Evolutionary conservation across 1,284 basidiomycete species (phyloP), one percentile per base, ranked within the genome.

Genomic region (Mrakiaceae sp.): DNA sequence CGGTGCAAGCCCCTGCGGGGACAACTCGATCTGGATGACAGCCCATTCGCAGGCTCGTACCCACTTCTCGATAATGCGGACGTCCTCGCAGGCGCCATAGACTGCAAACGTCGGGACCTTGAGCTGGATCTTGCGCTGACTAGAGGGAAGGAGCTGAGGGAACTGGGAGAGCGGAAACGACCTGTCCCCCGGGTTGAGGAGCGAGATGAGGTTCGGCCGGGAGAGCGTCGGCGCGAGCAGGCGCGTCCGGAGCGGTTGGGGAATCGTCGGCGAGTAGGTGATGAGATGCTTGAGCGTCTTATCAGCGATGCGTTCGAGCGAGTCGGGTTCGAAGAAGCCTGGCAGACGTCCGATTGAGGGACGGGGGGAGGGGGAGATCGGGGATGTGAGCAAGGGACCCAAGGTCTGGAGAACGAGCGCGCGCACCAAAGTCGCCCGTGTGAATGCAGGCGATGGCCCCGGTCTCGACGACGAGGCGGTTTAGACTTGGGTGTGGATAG

Each of bases 61-160:
- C 1, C 27, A 27, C 76, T 91, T 92, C 80, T 97, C 93, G 66
- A 98, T 80, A 51, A 98, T 84, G 61, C 84, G 74, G 49, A 98
- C 92, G 73, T 98, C 96, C 78, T 98, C 96, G 73, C 96, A 97
- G 40, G 96, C 90, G 47, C 96, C 96, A 86, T 90, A 96, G 56
- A 98, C 90, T 60, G 94, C 65, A 44, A 62, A 62, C 6, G 65
- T 63, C 2, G 61, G 60, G 9, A 66, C 65, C 52, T 50, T 53
- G 53, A 75, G 68, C 48, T 58, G 58, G 49, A 66, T 54, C 50
- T 58, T 58, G 4, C 56, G 44, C 3, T 14, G 55, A 69, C 91
- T 87, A 58, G 92, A 91, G 4, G 87, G 84, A 61, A 96, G 84
- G 10, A 98, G 84, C 55, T 90, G 83, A 6, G 94, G 92, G 74